Evolutionary conservation across 2,329 filamentous ascomycete species (phyloP), one percentile per base, ranked within the genome.

Genomic region (Hypoxylon sp.): DNA sequence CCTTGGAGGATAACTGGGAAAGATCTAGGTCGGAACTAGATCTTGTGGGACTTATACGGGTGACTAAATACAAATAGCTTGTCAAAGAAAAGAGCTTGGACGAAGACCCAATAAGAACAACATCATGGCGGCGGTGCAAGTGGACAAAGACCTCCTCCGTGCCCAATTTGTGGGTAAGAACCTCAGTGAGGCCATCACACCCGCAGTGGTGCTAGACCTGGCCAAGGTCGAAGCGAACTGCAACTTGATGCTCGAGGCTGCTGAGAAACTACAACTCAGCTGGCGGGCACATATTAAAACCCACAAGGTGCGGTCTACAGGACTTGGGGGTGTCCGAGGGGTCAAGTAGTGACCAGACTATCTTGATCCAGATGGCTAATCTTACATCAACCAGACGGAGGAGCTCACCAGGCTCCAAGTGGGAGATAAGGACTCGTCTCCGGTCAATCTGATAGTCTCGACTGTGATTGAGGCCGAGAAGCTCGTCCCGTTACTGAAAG

Each of bases 211-310:
- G 43, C 80, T 95, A 13, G 91, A 95, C 76, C 78, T 89, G 10
- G 87, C 88, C 2, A 89, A 90, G 45, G 80, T 93, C 23, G 82
- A 86, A 60, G 81, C 84, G 52, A 93, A 95, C 75, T 95, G 92
- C 78, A 79, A 83, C 66, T 83, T 87, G 36, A 94, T 96, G 91
- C 85, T 93, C 5, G 82, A 88, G 11, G 87, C 91, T 0, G 85
- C 86, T 13, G 77, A 84, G 43, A 80, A 80, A 53, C 79, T 94
- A 13, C 82, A 84, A 0, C 82, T 94, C 23, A 85, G 84, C 5
- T 95, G 93, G 82, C 84, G 93, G 64, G 90, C 91, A 1, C 93
- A 96, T 77, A 88, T 95, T 65, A 96, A 96, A 80, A 94, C 91
- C 21, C 93, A 96, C 78, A 96, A 96, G 82, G 91, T 90, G 79